Evolutionary conservation across 2,329 filamentous ascomycete genomes (phyloP).

Genomic region (Diaporthe humulicola): DNA sequence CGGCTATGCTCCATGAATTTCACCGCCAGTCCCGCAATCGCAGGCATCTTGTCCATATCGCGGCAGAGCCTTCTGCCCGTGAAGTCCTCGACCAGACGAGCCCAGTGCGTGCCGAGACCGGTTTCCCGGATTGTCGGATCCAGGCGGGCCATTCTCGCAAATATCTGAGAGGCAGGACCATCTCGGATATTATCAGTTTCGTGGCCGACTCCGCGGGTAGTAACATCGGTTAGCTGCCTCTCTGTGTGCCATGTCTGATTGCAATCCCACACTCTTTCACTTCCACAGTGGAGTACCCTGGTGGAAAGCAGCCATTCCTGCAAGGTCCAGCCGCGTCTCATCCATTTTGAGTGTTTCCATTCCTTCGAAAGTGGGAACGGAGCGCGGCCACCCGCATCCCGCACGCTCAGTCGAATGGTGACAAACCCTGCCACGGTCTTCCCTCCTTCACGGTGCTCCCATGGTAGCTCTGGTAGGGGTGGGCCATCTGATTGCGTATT

Average conservation of each 20-base stretch:
- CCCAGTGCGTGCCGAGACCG: background rate
- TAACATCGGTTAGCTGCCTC: too few relatives aligned
- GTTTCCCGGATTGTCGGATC: background rate
- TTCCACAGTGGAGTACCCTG: background rate
- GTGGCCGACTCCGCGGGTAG: too few relatives aligned
- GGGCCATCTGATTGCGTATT: accelerated
- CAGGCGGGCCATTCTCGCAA: background rate
- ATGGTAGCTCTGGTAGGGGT: background rate
- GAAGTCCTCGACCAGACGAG: background rate
- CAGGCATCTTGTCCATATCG: background rate
- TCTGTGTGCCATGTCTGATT: background rate
- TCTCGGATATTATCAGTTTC: background rate
- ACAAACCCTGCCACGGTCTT: background rate
- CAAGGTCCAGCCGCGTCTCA: background rate
- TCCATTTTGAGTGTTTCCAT: background rate
- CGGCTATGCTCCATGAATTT: background rate
- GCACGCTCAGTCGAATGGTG: background rate
- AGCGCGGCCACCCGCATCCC: background rate
- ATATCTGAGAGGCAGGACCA: background rate
- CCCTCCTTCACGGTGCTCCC: background rate
- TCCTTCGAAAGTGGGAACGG: background rate
- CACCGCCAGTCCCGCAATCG: background rate
- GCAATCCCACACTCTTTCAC: background rate
- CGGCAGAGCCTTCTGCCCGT: background rate
- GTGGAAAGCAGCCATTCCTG: background rate